Evolutionary conservation across 2,329 filamentous ascomycete species (phyloP).

Genomic region (Aspergillus sp.): DNA sequence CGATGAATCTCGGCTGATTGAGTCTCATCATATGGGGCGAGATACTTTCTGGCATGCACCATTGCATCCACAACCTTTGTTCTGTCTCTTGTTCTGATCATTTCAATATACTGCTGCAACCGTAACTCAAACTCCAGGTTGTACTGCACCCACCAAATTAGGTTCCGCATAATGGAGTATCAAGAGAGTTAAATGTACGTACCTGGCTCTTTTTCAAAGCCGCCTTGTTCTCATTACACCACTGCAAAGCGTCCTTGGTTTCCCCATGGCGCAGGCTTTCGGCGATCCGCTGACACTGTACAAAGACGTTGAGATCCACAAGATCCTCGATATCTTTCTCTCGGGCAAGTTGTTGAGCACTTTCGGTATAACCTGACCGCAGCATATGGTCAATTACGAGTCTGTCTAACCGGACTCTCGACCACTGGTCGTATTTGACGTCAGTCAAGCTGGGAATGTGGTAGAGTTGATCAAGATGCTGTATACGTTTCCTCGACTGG

Average conservation of each 20-base stretch:
- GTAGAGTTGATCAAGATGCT: slow-evolving; percentile 79
- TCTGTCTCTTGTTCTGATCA: slow-evolving; percentile 68
- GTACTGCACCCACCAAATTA: slow-evolving; percentile 49
- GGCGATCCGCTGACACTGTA: slow-evolving; percentile 75
- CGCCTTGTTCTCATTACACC: slow-evolving; percentile 93
- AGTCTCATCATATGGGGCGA: slow-evolving; percentile 67
- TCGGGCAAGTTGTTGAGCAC: slow-evolving; percentile 70
- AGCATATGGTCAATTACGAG: slow-evolving; percentile 91
- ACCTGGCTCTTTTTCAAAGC: slow-evolving; percentile 84
- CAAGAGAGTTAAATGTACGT: slow-evolving; percentile 27
- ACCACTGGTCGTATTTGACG: slow-evolving; percentile 92
- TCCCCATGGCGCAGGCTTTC: slow-evolving; percentile 68
- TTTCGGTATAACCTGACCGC: slow-evolving; percentile 76
- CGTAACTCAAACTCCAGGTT: slow-evolving; percentile 91
- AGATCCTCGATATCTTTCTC: slow-evolving; percentile 76
- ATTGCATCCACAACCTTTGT: slow-evolving; percentile 73
- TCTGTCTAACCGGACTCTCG: slow-evolving; percentile 74
- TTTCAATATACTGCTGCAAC: slow-evolving; percentile 91
- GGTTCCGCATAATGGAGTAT: neutral
- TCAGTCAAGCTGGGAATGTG: slow-evolving; percentile 78
- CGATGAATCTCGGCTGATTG: slow-evolving; percentile 68
- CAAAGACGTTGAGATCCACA: slow-evolving; percentile 86
- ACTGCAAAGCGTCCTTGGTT: slow-evolving; percentile 76
- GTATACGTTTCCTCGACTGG: slow-evolving; percentile 72
- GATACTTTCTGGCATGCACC: slow-evolving; percentile 76